These are phyloP conservation scores for Trametes pubescens DNA, from an alignment of 1,284 basidiomycete genomes.

Conservation along the genomic window DNA sequence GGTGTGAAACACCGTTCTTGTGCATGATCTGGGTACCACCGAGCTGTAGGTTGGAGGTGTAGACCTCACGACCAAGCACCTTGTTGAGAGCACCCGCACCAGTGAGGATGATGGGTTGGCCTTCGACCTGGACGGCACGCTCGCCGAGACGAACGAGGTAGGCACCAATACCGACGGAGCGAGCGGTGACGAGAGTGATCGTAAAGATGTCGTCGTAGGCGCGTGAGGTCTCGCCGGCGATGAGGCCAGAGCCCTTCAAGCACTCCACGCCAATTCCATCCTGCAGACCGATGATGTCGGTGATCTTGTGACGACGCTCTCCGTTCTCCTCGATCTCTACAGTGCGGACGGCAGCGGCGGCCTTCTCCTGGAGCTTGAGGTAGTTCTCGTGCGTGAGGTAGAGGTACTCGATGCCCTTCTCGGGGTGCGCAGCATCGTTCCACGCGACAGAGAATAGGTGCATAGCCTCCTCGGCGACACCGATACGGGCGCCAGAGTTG, in stretches of 20 bases:
- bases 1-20: constrained; percentile 98
- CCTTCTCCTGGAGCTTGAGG: constrained; percentile 86
- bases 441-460: constrained; percentile 93
- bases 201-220: constrained; percentile 99
- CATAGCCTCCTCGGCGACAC: constrained; percentile 93
- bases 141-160: constrained; percentile 99
- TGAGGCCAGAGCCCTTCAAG: constrained; percentile 95
- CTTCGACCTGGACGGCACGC: constrained; percentile 98
- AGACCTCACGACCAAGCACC: constrained; percentile 98
- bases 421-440: constrained; percentile 82
- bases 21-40: constrained; percentile 99
- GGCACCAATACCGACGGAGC: constrained; percentile 99
- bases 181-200: constrained; percentile 97
- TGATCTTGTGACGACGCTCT: constrained; percentile 92
- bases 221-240: constrained; percentile 97
- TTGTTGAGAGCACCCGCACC: constrained; percentile 98
- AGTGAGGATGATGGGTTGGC: constrained; percentile 98
- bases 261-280: constrained; percentile 99
- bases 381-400: constrained; percentile 92
- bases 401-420: constrained; percentile 97
- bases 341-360: constrained; percentile 80
- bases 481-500: constrained; percentile 97
- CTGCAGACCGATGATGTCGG: constrained; percentile 95
- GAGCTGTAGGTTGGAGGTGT: constrained; percentile 98
- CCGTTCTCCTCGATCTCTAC: constrained; percentile 88